Evolutionary conservation across 192 early-diverging fungal species (phyloP).

Genomic region (Backusella morwellensis): DNA sequence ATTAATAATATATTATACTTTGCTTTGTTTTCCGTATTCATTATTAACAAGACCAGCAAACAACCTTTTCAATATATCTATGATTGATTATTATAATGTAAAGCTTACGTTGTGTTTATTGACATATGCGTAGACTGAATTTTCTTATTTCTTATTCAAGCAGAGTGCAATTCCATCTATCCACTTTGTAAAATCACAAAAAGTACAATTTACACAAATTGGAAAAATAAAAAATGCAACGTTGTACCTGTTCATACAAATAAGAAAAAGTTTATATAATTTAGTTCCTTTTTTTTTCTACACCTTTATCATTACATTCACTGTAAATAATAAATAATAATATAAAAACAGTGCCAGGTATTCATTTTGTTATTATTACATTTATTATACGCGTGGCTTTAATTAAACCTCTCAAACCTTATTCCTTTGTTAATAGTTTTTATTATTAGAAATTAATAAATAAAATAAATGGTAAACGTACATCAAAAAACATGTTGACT

Average conservation of each 20-base stretch:
- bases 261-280: not conserved
- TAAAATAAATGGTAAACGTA: not conserved
- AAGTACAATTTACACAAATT: not conserved
- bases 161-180: too few relatives aligned
- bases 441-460: not conserved
- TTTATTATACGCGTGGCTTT: not conserved
- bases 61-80: not conserved
- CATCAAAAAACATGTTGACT: not conserved
- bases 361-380: not conserved
- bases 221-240: not conserved
- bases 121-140: not conserved
- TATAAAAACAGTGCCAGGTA: not conserved
- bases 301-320: not conserved
- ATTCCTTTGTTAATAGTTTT: not conserved
- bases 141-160: too few relatives aligned
- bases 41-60: not conserved
- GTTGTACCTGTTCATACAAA: not conserved
- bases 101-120: not conserved
- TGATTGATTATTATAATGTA: not conserved
- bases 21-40: not conserved
- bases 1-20: conserved; percentile 9
- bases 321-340: not conserved
- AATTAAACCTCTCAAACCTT: not conserved
- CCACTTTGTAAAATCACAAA: not conserved
- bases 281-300: not conserved